Percentiles rank a stretch among this genome's conserved stretches.
These are phyloP conservation scores for Debaryomyces subglobosus DNA, from an alignment of 1,139 yeast genomes.

Conservation along the genomic window DNA sequence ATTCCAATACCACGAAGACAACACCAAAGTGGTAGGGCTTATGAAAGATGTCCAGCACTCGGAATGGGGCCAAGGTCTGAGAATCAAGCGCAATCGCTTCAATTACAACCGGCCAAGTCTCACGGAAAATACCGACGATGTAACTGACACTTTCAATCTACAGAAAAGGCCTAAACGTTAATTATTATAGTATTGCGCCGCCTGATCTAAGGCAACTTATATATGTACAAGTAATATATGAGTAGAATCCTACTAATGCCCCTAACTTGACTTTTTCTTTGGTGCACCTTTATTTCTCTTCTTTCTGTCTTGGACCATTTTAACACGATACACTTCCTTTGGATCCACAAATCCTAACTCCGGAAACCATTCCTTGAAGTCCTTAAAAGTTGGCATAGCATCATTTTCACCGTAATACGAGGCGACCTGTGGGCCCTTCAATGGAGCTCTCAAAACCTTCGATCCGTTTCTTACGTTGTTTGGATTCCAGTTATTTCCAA, in stretches of 20 bases:
- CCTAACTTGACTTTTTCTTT: constrained; percentile 56
- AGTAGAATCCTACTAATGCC: not conserved
- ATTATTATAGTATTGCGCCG: constrained; percentile 3
- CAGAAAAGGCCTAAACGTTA: constrained; percentile 20
- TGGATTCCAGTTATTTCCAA: constrained; percentile 59
- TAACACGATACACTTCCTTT: constrained; percentile 69
- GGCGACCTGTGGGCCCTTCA: constrained; percentile 74
- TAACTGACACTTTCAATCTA: constrained; percentile 35
- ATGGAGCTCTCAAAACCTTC: constrained; percentile 69
- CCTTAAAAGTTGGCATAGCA: constrained; percentile 61
- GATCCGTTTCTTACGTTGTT: constrained; percentile 71
- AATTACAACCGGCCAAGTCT: constrained; percentile 12
- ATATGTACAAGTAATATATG: constrained; percentile 13
- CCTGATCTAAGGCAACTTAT: constrained; percentile 2
- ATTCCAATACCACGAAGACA: constrained; percentile 13
- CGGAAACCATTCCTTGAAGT: constrained; percentile 58
- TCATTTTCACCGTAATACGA: constrained; percentile 79
- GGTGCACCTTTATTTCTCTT: constrained; percentile 95
- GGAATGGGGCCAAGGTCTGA: constrained; percentile 11
- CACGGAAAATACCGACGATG: constrained; percentile 22
- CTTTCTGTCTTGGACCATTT: constrained; percentile 68
- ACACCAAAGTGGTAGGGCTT: constrained; percentile 11
- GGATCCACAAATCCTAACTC: constrained; percentile 70
- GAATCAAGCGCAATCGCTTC: constrained; percentile 15
- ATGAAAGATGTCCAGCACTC: constrained; percentile 15